Evolutionary conservation across 225 moss, liverwort and hornwort genomes (phyloP), one percentile per base, ranked within the genome.

Genomic region (Straminergon stramineum): DNA sequence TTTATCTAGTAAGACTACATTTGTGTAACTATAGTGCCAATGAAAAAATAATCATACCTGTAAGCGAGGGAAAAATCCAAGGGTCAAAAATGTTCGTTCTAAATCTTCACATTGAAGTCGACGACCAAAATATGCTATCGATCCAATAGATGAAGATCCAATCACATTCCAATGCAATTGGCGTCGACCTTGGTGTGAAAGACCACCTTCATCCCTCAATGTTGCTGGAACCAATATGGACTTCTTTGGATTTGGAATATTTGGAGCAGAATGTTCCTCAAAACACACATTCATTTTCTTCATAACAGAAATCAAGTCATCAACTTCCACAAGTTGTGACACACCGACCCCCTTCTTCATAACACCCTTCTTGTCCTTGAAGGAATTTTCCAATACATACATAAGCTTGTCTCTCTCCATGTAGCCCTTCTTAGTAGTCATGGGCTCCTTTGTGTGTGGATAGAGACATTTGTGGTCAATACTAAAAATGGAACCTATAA

Each of bases 321-420:
- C 51, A 0, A 75, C 51, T 0, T 51, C 12, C 13, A 75, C 12
- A 19, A 1, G 2, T 75, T 31, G 32, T 7, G 7, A 32, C 13
- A 20, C 32, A 3, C 0, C 2, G 0, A 2, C 2, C 12, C 7
- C 13, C 6, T 48, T 18, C 4, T 30, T 31, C 0, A 1, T 30
- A 75, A 6, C 3, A 1, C 48, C 48, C 7, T 31, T 32, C 7
- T 51, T 51, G 7, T 75, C 32, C 5, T 75, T 75, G 2, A 51
- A 51, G 20, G 75, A 75, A 20, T 32, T 75, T 32, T 75, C 51
- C 13, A 75, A 51, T 2, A 51, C 1, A 7, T 5, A 51, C 7
- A 32, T 20, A 32, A 51, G 51, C 2, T 4, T 32, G 4, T 51
- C 51, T 51, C 75, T 51, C 20, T 51, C 51, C 5, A 75, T 75